These are phyloP conservation scores for Stylonectria norvegica DNA, from an alignment of 2,329 filamentous ascomycete species.

Conservation along the genomic window DNA sequence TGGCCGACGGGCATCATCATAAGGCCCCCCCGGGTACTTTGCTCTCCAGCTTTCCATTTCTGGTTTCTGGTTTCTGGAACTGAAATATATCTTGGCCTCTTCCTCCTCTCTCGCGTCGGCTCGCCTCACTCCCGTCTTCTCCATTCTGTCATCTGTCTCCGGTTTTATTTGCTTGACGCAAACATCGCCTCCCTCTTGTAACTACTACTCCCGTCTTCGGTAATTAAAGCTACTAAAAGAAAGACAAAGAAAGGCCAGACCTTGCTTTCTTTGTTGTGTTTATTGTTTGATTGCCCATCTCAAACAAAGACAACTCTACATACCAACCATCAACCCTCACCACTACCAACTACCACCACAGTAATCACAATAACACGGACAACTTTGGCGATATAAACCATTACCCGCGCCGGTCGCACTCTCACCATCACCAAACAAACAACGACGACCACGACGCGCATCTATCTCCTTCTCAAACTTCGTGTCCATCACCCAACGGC, in stretches of 20 bases:
- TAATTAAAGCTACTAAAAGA: conserved; percentile 10
- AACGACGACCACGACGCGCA: not conserved
- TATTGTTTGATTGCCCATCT: conserved; percentile 19
- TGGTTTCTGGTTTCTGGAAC: no score
- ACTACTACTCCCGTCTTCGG: conserved; percentile 9
- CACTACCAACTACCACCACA: no score
- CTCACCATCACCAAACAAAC: not conserved
- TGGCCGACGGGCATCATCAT: no score
- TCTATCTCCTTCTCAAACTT: conserved; percentile 1
- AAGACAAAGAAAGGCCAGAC: conserved; percentile 5
- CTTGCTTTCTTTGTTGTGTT: conserved; percentile 14
- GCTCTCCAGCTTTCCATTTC: no score
- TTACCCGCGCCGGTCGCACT: not conserved
- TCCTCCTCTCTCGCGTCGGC: no score
- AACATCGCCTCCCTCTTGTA: conserved; percentile 3
- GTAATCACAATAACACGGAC: no score
- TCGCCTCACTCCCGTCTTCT: no score
- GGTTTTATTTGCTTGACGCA: conserved; percentile 4
- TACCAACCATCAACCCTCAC: not conserved
- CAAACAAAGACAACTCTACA: conserved; percentile 15
- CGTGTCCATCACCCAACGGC: not conserved
- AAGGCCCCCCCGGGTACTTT: no score
- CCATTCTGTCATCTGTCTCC: not conserved
- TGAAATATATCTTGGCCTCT: no score
- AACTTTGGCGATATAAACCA: no score